Conservation (phyloP, 2,329 filamentous ascomycete species). For the Teratosphaeria destructans region DNA sequence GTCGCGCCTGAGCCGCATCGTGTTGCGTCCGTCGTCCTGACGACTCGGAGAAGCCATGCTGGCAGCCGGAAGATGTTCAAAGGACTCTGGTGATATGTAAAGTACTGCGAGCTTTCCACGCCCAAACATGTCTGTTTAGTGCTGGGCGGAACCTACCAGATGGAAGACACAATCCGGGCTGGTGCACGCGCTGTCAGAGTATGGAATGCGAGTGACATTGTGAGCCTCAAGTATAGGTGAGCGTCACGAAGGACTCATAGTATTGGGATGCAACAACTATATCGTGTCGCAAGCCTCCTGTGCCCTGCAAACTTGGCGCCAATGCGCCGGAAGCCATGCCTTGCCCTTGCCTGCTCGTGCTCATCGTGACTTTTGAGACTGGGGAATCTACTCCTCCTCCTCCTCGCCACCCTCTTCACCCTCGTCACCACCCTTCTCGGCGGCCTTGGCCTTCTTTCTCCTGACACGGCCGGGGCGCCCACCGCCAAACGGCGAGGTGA, state of each 20-base stretch:
- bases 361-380: not conserved
- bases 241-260: not conserved
- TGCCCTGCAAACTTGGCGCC: not conserved
- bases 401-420: slow-evolving; percentile 81
- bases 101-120: too few species aligned
- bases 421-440: slow-evolving; percentile 69
- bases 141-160: too few species aligned
- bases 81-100: too few species aligned
- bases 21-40: too few species aligned
- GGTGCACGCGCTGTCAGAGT: not conserved
- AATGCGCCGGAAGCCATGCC: not conserved
- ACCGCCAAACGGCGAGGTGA: slow-evolving; percentile 95
- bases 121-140: too few species aligned
- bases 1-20: too few species aligned
- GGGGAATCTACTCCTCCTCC: slow-evolving; percentile 24
- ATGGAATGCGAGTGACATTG: not conserved
- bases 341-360: not conserved
- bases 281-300: not conserved
- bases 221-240: not conserved
- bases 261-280: not conserved
- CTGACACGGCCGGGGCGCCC: slow-evolving; percentile 94
- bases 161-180: too few species aligned
- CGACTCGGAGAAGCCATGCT: too few species aligned
- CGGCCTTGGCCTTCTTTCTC: slow-evolving; percentile 99
- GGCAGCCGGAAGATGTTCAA: too few species aligned